Evolutionary conservation across 345 rosid species (phyloP), one percentile per base, ranked within the genome.

Genomic region (Ceriops zippeliana): DNA sequence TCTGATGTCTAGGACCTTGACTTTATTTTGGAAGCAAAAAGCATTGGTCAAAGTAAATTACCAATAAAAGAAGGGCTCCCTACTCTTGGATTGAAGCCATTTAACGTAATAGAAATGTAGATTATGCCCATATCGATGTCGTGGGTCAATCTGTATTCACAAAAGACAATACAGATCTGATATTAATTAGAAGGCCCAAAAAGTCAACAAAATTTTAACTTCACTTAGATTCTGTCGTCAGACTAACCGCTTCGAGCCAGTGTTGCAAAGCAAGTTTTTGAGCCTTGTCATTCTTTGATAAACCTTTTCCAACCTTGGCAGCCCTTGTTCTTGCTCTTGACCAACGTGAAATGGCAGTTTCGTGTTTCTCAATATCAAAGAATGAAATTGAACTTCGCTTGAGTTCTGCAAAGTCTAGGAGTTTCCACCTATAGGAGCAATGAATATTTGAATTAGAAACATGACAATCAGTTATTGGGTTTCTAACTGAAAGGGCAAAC

Each of bases 11-110:
- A 62, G 42, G 69, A 72, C 22, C 17, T 62, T 28, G 76, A 69
- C 32, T 42, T 57, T 24, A 49, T 28, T 21, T 7, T 7, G 15
- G 22, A 53, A 53, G 56, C 68, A 51, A 72, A 52, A 52, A 13
- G 52, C 5, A 54, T 51, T 0, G 16, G 75, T 62, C 17, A 64
- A 21, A 70, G 74, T 63, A 62, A n/a, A 15, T 77, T 88, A 91
- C 99, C 99, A 92, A 83, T 92, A 95, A 79, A 95, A 95, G 84
- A 95, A 95, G 69, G 99, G 99, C 79, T 95, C 96, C 82, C 87
- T 86, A 35, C 96, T 87, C 73, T 87, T 91, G 65, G 90, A 88
- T 30, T 85, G 84, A 70, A 84, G 86, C 99, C 98, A 91, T 15
- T 82, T 77, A n/a, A 62, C 80, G 71, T 86, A 89, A 80, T 95